Base-by-base conservation (phyloP, 169 alveolate species). In the Plasmodium billcollinsi region DNA sequence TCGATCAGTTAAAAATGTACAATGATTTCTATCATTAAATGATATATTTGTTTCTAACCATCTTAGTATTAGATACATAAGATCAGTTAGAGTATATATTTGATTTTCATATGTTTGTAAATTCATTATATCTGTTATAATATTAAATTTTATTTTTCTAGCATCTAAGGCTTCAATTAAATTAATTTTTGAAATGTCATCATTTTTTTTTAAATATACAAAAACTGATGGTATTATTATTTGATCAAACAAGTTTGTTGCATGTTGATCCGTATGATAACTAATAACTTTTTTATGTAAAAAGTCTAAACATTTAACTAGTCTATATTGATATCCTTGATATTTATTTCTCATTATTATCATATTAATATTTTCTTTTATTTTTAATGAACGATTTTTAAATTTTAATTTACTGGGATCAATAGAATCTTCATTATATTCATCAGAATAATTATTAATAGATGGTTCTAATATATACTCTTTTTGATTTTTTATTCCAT, bases 111-210 rank as follows among this genome's bases (percentile, higher is more conserved):
- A 78, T 29, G 45, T 54, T 78, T 78, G 89, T 12, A 78, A 66
- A 78, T 78, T 78, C 76, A 78, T 54, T 71, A 78, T 70, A 59
- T 78, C 54, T n/a, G 89, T 65, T 65, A 78, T 52, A 71, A 78
- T 78, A 45, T 50, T 78, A 52, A 78, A 78, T 3, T 78, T 66
- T 29, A 66, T 24, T 39, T 39, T 39, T 39, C 1, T 56, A 9
- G 52, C 26, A 33, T 50, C 54, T 33, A 61, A 65, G 33, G 50
- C 52, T 14, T 43, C 20, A 24, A 8, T 33, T 26, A 5, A 8
- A 9, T 50, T 20, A 2, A 24, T 43, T 33, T 66, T 47, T 65
- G 6, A 59, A 63, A 14, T 26, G 14, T 50, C 0, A 50, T 78
- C 29, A 26, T 66, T 78, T 49, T 66, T 78, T 49, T 29, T 59